Evolutionary conservation across 345 rosid genomes (phyloP), one percentile per base, ranked within the genome.

Genomic region (Sisymbrium altissimum): DNA sequence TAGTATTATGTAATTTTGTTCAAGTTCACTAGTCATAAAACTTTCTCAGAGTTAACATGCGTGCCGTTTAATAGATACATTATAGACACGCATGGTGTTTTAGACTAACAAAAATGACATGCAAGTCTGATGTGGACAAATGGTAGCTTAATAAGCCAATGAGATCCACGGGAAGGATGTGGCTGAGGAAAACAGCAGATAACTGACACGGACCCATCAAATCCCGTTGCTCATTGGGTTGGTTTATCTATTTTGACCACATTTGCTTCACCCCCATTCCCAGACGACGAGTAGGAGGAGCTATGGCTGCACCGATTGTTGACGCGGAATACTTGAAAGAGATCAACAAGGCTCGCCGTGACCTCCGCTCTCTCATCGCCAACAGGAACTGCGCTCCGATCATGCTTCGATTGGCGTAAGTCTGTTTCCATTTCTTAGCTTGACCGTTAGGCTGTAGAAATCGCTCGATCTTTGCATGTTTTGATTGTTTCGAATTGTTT

Each of bases 391-490:
- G 97, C 66, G 97, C 97, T 81, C 98, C 98, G 7, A 89, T 91
- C 81, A 91, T 91, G 97, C 95, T 94, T 49, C 92, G 98, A 71
- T 82, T 91, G 68, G 98, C 98, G 96, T 94, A 83, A 76, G 66
- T 46, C 39, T 27, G 29, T 3, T 57, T 48, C 7, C 10, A 25
- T 54, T 55, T 70, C 6, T 36, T 13, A 27, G 71, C 17, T 40
- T 44, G 19, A 44, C 35, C 7, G 7, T 23, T 10, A 45, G n/a
- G 9, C 3, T 44, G 4, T 66, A 12, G 36, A 49, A 67, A 57
- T 54, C 19, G 46, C 1, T 77, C 30, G 41, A 17, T 66, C 17
- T 23, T 50, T 18, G 27, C 19, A 40, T 13, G 48, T 21, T 60
- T 15, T 6, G 5, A 36, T 4, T 74, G 49, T 3, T 5, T 57